These are phyloP conservation scores for Hura crepitans DNA, from an alignment of 441 rosid species.

Conservation along the genomic window DNA sequence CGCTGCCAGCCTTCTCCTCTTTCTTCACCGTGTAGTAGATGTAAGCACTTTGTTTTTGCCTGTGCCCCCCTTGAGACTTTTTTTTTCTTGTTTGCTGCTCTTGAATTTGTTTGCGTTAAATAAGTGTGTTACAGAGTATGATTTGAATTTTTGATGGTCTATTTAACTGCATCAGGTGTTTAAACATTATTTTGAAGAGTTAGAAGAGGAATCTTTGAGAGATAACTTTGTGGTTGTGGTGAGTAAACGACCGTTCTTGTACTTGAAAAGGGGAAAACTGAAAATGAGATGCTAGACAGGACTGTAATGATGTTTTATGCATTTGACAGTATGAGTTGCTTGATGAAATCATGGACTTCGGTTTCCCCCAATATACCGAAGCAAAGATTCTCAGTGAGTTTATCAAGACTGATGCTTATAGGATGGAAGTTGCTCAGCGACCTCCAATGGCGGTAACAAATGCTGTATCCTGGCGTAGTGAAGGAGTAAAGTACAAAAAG, in stretches of 20 bases:
- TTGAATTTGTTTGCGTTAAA: not conserved
- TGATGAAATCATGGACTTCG: slow-evolving; percentile 98
- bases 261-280: not conserved
- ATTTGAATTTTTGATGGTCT: not conserved
- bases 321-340: slow-evolving; percentile 82
- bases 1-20: slow-evolving; percentile 86
- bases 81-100: not conserved
- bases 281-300: not conserved
- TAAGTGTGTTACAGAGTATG: not conserved
- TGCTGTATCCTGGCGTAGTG: slow-evolving; percentile 98
- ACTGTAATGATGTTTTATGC: not conserved
- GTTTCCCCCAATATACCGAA: slow-evolving; percentile 93
- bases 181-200: slow-evolving; percentile 91
- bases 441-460: slow-evolving; percentile 99
- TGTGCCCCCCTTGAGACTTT: not conserved
- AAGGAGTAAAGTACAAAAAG: slow-evolving; percentile 85
- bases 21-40: slow-evolving; percentile 84
- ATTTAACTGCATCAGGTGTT: slow-evolving; percentile 47
- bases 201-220: slow-evolving; percentile 94
- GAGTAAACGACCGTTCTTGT: slow-evolving; percentile 25
- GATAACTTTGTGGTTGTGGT: slow-evolving; percentile 99
- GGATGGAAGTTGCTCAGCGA: slow-evolving; percentile 91
- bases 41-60: slow-evolving; percentile 35
- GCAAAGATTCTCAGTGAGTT: slow-evolving; percentile 92
- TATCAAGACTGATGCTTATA: slow-evolving; percentile 95